phyloP scores from a whole-genome alignment of 345 rosid species.

The Passiflora organensis region DNA sequence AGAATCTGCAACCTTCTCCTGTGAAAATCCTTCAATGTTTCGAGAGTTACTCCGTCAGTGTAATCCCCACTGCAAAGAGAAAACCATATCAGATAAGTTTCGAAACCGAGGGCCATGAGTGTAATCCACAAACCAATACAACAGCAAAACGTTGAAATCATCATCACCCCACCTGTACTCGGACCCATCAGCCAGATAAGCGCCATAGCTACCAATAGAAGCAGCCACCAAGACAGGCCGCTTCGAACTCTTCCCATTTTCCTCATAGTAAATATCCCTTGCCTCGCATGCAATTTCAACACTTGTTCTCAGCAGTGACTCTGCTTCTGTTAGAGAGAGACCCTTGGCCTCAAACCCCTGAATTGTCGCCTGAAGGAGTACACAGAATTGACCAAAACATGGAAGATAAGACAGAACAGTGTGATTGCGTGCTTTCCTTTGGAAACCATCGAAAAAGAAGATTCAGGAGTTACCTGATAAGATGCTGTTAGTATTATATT shows the following conservation, averaged over 20 bases:
- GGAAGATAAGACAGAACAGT: too few species aligned
- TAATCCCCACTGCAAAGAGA: constrained; percentile 54
- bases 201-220: constrained; percentile 95
- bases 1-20: constrained; percentile 76
- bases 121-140: not conserved
- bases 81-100: not conserved
- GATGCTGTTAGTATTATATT: constrained; percentile 74
- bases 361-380: constrained; percentile 59
- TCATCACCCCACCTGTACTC: constrained; percentile 77
- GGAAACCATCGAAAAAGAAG: too few species aligned
- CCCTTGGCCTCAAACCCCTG: constrained; percentile 90
- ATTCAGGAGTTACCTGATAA: constrained; percentile 55
- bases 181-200: constrained; percentile 89
- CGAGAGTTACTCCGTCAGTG: constrained; percentile 51
- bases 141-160: not conserved
- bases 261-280: constrained; percentile 54
- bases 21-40: constrained; percentile 76
- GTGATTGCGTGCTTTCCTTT: too few species aligned
- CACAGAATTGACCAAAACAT: too few species aligned
- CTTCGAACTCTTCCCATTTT: constrained; percentile 20
- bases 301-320: constrained; percentile 54
- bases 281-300: constrained; percentile 85
- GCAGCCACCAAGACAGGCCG: constrained; percentile 76
- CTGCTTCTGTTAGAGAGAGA: constrained; percentile 56
- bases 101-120: not conserved